A percentile compares a stretch with the other conserved stretches of the same genome.
These are phyloP conservation scores for Exophiala spinifera DNA, from an alignment of 2,329 filamentous ascomycete genomes.

Conservation along the genomic window DNA sequence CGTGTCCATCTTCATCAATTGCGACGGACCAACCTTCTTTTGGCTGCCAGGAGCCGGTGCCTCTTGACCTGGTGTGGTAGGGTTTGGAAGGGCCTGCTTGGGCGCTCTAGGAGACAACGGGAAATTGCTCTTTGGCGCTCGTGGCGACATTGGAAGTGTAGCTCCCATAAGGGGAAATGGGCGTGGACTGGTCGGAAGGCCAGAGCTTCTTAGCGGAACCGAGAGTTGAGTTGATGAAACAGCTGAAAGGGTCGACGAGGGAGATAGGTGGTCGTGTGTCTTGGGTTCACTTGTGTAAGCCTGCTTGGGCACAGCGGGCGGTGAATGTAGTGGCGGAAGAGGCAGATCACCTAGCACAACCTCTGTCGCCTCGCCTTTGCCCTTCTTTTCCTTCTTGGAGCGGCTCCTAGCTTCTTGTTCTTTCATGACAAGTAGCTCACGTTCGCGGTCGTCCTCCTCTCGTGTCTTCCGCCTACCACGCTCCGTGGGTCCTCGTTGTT, in stretches of 20 bases:
- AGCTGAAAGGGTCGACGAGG: constrained; percentile 26
- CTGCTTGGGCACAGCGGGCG: constrained; percentile 5
- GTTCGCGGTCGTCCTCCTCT: constrained; percentile 78
- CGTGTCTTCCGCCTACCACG: constrained; percentile 79
- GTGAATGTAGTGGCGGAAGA: constrained; percentile 3
- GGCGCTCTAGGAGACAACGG: constrained; percentile 71
- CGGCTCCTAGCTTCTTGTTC: constrained; percentile 68
- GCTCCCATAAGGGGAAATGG: constrained; percentile 56
- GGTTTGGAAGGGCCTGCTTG: constrained; percentile 69
- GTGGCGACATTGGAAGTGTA: constrained; percentile 68
- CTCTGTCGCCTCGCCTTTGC: constrained; percentile 48
- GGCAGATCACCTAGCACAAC: constrained; percentile 8
- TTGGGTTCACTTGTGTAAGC: constrained; percentile 8
- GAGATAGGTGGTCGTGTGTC: constrained; percentile 35
- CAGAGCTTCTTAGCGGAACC: constrained; percentile 57
- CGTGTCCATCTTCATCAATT: constrained; percentile 30
- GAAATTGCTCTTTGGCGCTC: constrained; percentile 46
- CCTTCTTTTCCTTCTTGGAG: constrained; percentile 67
- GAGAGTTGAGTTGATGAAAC: constrained; percentile 29
- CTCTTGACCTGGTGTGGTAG: constrained; percentile 58
- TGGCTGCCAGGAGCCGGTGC: constrained; percentile 18
- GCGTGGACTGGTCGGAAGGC: constrained; percentile 61
- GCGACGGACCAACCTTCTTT: constrained; percentile 47
- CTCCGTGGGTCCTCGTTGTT: constrained; percentile 41
- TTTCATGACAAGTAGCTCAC: constrained; percentile 64